Evolutionary conservation across 441 rosid genomes (phyloP), one percentile per base, ranked within the genome.

Genomic region (Sinapis alba): DNA sequence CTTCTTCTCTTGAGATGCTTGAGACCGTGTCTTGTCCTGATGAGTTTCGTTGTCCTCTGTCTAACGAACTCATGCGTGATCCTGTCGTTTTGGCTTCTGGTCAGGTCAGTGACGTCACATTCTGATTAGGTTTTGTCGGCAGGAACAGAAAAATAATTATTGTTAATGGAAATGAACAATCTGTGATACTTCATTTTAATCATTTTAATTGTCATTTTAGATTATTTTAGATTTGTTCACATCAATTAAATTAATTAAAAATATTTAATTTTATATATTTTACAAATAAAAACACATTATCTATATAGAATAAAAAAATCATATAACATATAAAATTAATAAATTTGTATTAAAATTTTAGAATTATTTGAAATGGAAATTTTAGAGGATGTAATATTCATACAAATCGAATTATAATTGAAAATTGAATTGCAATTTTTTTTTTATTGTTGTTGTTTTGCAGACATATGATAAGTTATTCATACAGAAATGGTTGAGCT

Each of bases 1-100:
- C 93, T 28, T 86, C 92, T 13, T 89, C 97, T 7, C 30, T 84
- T 12, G 83, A 83, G 82, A 77, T 80, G 65, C 74, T 69, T 6
- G 86, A 83, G 74, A 76, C 81, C 12, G 71, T 83, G 13, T 63
- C 85, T 26, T 87, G 90, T 72, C 99, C 98, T 24, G 90, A 91
- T 3, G 95, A 90, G 83, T 93, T 87, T 74, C 87, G 80, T 70
- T 95, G 99, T 71, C 97, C 97, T 47, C 80, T 95, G 43, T 95
- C 99, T 18, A 88, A 86, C 19, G 97, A 95, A 24, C 75, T 95
- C 79, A 95, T 93, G 99, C 82, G 84, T 78, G 98, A 95, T 88
- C 99, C 99, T 36, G 96, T 95, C 21, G 80, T 95, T 83, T 72
- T 95, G 79, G 78, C 93, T 54, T 85, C 99, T 19, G 99, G 99